A percentile compares a stretch with the other conserved stretches of the same genome.
phyloP scores from a whole-genome alignment of 2,329 filamentous ascomycete genomes.

The Chaetomium globosum region DNA sequence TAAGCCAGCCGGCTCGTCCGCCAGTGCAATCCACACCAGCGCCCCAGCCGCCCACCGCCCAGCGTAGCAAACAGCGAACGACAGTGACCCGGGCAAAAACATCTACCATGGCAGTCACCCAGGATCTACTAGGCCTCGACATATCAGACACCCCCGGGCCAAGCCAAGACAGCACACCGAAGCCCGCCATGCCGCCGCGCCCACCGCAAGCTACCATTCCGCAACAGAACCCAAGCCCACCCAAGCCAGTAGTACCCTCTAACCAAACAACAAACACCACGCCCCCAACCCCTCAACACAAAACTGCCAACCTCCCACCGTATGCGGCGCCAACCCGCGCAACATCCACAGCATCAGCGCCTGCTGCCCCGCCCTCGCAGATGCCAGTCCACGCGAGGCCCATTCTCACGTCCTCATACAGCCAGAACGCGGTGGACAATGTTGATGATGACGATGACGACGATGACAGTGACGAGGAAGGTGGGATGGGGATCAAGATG shows the following conservation, averaged over 20 bases:
- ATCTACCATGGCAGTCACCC: slow-evolving; percentile 17
- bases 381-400: neutral
- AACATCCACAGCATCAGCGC: neutral
- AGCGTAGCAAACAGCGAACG: slow-evolving; percentile 17
- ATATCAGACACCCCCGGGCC: slow-evolving; percentile 1
- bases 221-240: neutral
- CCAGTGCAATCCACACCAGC: slow-evolving; percentile 7
- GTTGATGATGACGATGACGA: slow-evolving; percentile 19
- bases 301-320: neutral
- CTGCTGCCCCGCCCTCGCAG: neutral
- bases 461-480: slow-evolving; percentile 25
- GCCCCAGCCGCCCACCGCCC: neutral
- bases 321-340: neutral
- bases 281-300: neutral
- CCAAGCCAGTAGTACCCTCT: neutral
- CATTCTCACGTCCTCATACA: slow-evolving; percentile 20
- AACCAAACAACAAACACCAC: neutral
- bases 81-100: slow-evolving; percentile 17
- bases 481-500: slow-evolving; percentile 33
- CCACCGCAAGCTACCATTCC: neutral
- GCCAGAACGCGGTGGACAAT: slow-evolving; percentile 1
- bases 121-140: slow-evolving; percentile 20
- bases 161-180: neutral
- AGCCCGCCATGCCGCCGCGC: neutral
- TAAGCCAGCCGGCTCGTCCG: slow-evolving; percentile 9